Evolutionary conservation across 2,329 filamentous ascomycete species (phyloP).

Genomic region (Diplodia seriata): DNA sequence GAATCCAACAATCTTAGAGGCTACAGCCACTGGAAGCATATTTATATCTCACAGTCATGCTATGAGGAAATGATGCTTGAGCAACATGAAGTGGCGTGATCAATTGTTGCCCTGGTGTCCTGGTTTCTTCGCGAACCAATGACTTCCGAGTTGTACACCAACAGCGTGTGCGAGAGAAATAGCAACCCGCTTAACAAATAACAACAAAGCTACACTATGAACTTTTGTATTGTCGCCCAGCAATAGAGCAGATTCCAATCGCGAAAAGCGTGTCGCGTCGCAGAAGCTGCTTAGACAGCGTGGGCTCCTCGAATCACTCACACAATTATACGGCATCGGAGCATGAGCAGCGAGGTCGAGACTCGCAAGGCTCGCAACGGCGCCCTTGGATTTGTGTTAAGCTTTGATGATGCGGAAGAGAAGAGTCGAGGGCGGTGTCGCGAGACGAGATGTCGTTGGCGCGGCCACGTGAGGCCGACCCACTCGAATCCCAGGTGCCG

Average conservation of each 20-base stretch:
- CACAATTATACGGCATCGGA: conserved; percentile 20
- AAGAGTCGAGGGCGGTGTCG: not conserved
- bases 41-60: not conserved
- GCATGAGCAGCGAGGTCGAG: not conserved
- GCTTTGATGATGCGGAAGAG: not conserved
- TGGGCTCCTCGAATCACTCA: not conserved
- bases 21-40: not conserved
- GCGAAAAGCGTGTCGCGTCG: not conserved
- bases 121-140: not conserved
- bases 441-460: conserved; percentile 19
- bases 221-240: not conserved
- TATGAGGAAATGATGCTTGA: not conserved
- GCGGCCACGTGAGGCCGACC: not conserved
- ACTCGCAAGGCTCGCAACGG: not conserved
- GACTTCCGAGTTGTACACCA: not conserved
- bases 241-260: conserved; percentile 13
- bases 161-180: not conserved
- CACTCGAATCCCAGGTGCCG: conserved; percentile 23
- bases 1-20: not conserved
- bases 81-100: not conserved
- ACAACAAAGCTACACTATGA: not conserved
- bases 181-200: not conserved
- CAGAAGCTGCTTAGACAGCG: conserved; percentile 23
- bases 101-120: too few species aligned
- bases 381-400: conserved; percentile 22